Conservation (phyloP, 2,329 filamentous ascomycete genomes). For the Colletotrichum spinosum region DNA sequence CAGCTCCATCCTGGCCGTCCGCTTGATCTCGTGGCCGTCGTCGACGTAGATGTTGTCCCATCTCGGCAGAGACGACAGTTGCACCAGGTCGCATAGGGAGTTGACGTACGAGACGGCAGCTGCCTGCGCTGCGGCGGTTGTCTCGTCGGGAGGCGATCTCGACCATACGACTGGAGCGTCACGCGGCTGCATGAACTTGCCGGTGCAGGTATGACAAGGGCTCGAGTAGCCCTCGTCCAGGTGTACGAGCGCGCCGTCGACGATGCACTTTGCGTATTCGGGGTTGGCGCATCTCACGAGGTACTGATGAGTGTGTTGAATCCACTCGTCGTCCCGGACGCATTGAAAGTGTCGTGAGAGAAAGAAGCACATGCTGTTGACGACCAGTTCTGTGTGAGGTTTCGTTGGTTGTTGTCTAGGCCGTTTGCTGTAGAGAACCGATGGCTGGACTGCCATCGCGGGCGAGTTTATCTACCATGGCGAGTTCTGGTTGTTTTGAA, state of each 20-base stretch:
- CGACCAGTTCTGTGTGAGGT: background rate
- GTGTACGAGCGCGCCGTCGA: background rate
- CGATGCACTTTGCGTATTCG: slow-evolving; percentile 21
- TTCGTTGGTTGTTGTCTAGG: too few relatives aligned
- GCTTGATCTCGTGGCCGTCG: slow-evolving; percentile 4
- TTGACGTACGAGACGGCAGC: slow-evolving; percentile 16
- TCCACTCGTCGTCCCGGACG: background rate
- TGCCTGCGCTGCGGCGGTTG: background rate
- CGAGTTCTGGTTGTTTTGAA: too few relatives aligned
- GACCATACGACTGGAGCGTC: background rate
- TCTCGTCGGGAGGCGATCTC: background rate
- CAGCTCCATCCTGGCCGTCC: slow-evolving; percentile 22
- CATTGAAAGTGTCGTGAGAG: slow-evolving; percentile 22
- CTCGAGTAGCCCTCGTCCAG: slow-evolving; percentile 1
- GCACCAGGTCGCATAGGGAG: slow-evolving; percentile 13
- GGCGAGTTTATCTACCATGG: too few relatives aligned
- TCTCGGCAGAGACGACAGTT: background rate
- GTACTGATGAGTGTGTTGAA: slow-evolving; percentile 13
- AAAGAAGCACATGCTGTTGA: slow-evolving; percentile 26
- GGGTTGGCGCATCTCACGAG: slow-evolving; percentile 33
- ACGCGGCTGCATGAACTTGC: slow-evolving; percentile 22
- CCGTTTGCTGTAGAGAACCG: background rate
- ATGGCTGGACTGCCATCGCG: too few relatives aligned
- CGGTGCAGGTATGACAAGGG: slow-evolving; percentile 19
- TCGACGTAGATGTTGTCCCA: background rate